Conservation (phyloP, 2,329 filamentous ascomycete genomes). For the Fusarium cicatricum region DNA sequence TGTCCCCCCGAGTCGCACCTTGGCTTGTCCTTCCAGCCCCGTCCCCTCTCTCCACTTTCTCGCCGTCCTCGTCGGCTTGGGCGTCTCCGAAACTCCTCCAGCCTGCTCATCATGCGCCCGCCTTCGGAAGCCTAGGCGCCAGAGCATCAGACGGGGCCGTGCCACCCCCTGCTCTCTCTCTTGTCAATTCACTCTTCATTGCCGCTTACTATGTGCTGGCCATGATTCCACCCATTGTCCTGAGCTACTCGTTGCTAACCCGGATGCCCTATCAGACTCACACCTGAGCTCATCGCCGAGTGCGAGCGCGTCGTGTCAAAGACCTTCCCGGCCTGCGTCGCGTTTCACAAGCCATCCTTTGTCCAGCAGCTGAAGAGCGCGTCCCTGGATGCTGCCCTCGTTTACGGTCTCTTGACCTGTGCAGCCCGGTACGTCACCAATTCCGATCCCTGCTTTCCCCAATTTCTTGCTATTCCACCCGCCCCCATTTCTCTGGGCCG, state of each 20-base stretch:
- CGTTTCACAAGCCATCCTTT: constrained; percentile 70
- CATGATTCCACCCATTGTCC: constrained; percentile 1
- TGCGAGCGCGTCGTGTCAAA: constrained; percentile 69
- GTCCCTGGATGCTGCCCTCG: constrained; percentile 63
- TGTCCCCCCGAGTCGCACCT: constrained; percentile 25
- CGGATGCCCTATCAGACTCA: constrained; percentile 50
- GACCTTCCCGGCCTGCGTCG: constrained; percentile 67
- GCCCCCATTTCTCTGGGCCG: constrained; percentile 15
- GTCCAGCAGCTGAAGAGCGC: constrained; percentile 67
- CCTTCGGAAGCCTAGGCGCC: constrained; percentile 14
- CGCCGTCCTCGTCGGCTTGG: constrained; percentile 35
- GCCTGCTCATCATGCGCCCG: neutral
- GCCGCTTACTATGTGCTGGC: constrained; percentile 5
- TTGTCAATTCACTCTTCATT: constrained; percentile 13
- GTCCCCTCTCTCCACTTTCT: constrained; percentile 33
- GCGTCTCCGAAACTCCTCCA: constrained; percentile 27
- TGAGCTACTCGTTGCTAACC: constrained; percentile 36
- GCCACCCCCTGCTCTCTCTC: constrained; percentile 26
- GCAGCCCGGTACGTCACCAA: constrained; percentile 61
- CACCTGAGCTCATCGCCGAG: constrained; percentile 65
- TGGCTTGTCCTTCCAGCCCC: constrained; percentile 13
- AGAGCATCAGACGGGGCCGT: constrained; percentile 39
- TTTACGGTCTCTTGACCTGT: constrained; percentile 65
- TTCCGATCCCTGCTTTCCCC: constrained; percentile 25
- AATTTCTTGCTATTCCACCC: constrained; percentile 29